Base-by-base conservation (phyloP, 2,329 filamentous ascomycete genomes). In the Nannizziopsis arthrosporioides region DNA sequence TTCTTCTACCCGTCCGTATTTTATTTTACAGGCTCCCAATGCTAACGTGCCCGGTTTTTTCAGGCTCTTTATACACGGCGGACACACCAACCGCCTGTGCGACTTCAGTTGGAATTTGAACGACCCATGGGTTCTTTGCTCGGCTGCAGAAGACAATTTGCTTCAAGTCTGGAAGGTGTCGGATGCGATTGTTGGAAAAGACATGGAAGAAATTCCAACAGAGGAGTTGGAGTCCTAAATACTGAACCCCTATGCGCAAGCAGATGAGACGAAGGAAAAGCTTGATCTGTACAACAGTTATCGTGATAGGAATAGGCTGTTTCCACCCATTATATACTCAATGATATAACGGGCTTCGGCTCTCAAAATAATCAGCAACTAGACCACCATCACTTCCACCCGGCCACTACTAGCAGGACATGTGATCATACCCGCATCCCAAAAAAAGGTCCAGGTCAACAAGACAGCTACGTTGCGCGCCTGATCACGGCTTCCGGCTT, bases 71-170 rank as follows among this genome's bases (percentile, higher is more conserved):
- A 96, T 98, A 89, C 92, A 98, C 61, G 92, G 92, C 52, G 92
- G 92, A 30, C 93, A 98, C 71, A 98, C 92, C 9, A 95, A 95
- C 68, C 84, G 93, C 56, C 80, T 98, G 53, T 88, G 86, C 32
- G 93, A 98, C 67, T 98, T 98, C 62, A 90, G 84, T 68, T 98
- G 90, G 90, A 98, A 98, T 67, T 80, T 81, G 57, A 94, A 94
- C 63, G 88, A 95, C 60, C 89, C 90, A 3, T 98, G 93, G 93
- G 79, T 95, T 48, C 85, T 98, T 56, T 89, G 88, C 65, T 94
- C 85, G 52, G 89, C 92, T 12, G 92, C 90, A 0, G 93, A 98
- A 64, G 92, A 98, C 69, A 98, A 98, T 62, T 73, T 96, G 56
- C 77, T 98, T 54, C 92, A 98, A 68, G 85, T 95, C 57, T 96